phyloP scores from a whole-genome alignment of 345 rosid species.

The Raphanus raphanistrum region DNA sequence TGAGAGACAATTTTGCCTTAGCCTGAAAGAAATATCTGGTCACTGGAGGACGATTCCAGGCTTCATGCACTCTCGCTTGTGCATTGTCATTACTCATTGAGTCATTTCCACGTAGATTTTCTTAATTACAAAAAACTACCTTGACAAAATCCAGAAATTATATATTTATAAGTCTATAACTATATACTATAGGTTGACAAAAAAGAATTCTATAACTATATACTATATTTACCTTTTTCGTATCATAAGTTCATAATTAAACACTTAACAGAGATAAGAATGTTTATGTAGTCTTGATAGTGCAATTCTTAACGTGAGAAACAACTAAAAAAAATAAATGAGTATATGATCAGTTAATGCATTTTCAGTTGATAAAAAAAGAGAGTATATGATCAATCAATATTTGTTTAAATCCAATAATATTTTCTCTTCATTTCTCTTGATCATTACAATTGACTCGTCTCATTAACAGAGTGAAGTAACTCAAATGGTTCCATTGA shows the following conservation, averaged over 20 bases:
- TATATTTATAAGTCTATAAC: background rate
- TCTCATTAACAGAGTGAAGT: background rate
- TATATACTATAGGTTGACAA: no score
- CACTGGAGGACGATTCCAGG: slow-evolving; percentile 13
- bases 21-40: slow-evolving; percentile 33
- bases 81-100: background rate
- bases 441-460: background rate
- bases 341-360: no score
- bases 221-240: background rate
- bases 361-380: no score
- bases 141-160: background rate
- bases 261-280: no score
- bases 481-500: background rate
- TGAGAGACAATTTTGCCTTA: slow-evolving; percentile 28
- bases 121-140: background rate
- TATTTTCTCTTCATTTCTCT: no score
- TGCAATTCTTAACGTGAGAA: background rate
- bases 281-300: background rate
- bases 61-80: slow-evolving; percentile 10
- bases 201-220: background rate
- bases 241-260: background rate
- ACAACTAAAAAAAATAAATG: background rate
- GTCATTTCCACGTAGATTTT: background rate
- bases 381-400: background rate
- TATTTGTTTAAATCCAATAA: background rate